Evolutionary conservation across 1,284 basidiomycete species (phyloP).

Genomic region (Sporisorium sorghi): DNA sequence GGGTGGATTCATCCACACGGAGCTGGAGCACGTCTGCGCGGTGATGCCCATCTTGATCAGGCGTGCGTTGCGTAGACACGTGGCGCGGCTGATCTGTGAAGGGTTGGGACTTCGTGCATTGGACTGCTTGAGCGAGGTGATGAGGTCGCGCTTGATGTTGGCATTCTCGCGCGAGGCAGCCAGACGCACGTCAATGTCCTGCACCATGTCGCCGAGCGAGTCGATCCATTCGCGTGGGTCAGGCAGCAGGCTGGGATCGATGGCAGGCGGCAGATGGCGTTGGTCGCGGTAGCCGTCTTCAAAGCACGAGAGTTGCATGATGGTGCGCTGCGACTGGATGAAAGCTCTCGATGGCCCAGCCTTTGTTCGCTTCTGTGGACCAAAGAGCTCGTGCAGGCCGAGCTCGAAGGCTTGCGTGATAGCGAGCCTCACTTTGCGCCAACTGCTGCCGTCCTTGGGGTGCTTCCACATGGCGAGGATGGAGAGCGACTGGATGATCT

Average conservation of each 20-base stretch:
- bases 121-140: conserved; percentile 44
- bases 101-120: conserved; percentile 40
- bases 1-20: conserved; percentile 48
- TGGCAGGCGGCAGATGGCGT: conserved; percentile 51
- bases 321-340: conserved; percentile 47
- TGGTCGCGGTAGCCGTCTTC: conserved; percentile 54
- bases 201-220: conserved; percentile 52
- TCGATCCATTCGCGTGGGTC: conserved; percentile 55
- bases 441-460: conserved; percentile 69
- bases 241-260: conserved; percentile 45
- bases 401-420: conserved; percentile 70
- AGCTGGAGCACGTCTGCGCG: conserved; percentile 38
- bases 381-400: conserved; percentile 62
- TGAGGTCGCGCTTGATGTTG: conserved; percentile 54
- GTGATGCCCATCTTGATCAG: conserved; percentile 55
- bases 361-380: conserved; percentile 47
- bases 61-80: conserved; percentile 49
- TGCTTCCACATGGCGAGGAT: conserved; percentile 87
- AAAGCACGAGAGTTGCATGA: conserved; percentile 51
- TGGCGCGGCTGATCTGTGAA: conserved; percentile 43
- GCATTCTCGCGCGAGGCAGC: conserved; percentile 55
- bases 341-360: conserved; percentile 39
- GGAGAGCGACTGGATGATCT: conserved; percentile 82
- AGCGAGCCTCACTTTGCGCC: conserved; percentile 68
- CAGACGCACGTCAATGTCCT: conserved; percentile 51